phyloP scores from a whole-genome alignment of 805 yeast species.

The Priceomyces haplophilus region DNA sequence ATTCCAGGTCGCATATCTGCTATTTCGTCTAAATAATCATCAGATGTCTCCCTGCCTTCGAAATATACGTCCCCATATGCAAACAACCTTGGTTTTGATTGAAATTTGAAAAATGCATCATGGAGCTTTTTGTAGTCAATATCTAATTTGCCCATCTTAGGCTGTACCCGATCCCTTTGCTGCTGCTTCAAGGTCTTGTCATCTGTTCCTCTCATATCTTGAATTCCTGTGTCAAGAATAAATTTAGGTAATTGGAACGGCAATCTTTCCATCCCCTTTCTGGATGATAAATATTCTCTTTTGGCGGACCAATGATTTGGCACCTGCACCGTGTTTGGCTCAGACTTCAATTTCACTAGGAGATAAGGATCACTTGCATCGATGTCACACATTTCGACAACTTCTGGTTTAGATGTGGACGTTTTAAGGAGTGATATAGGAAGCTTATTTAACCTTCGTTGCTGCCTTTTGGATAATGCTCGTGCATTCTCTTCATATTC shows the following conservation, averaged over 20 bases:
- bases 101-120: constrained; percentile 83
- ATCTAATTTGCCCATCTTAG: constrained; percentile 81
- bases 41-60: constrained; percentile 64
- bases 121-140: constrained; percentile 78
- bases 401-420: constrained; percentile 57
- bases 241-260: constrained; percentile 78
- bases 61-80: constrained; percentile 74
- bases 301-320: constrained; percentile 85
- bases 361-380: constrained; percentile 79
- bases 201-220: constrained; percentile 76
- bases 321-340: constrained; percentile 66
- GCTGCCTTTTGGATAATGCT: constrained; percentile 47
- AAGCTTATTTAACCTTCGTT: constrained; percentile 51
- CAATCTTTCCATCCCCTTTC: constrained; percentile 61
- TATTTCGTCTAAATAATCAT: constrained; percentile 35
- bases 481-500: constrained; percentile 19
- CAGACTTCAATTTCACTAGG: constrained; percentile 59
- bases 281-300: constrained; percentile 66
- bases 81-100: constrained; percentile 66
- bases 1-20: constrained; percentile 61
- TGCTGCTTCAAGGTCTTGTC: constrained; percentile 63
- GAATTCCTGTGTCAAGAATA: constrained; percentile 79
- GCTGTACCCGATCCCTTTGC: constrained; percentile 82
- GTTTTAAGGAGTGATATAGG: constrained; percentile 69
- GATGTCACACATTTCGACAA: constrained; percentile 83